A percentile compares a stretch with the other conserved stretches of the same genome.
Evolutionary conservation across 345 rosid species (phyloP).

Genomic region (Brassica juncea): DNA sequence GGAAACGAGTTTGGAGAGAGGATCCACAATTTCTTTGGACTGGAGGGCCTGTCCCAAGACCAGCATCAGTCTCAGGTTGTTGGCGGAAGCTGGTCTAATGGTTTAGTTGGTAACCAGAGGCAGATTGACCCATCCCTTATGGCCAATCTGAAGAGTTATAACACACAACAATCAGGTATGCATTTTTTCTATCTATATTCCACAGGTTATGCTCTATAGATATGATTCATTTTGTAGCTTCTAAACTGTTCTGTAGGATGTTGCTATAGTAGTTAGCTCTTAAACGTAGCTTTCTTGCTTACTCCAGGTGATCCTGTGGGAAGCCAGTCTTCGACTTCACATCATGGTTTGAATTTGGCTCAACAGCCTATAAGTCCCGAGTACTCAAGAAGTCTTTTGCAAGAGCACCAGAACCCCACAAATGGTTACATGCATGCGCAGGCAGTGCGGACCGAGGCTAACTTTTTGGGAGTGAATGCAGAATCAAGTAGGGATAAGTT

Average conservation of each 20-base stretch:
- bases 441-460: conserved; percentile 55
- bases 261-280: conserved; percentile 5
- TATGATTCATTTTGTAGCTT: background rate
- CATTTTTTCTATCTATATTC: background rate
- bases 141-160: too few species aligned
- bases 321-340: conserved; percentile 52
- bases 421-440: conserved; percentile 69
- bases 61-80: too few species aligned
- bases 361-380: too few species aligned
- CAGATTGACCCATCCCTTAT: too few species aligned
- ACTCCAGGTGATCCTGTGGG: conserved; percentile 56
- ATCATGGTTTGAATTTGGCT: conserved; percentile 39
- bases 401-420: conserved; percentile 45
- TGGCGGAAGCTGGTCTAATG: too few species aligned
- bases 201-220: background rate
- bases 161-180: too few species aligned
- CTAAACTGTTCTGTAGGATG: conserved; percentile 9
- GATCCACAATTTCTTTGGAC: too few species aligned
- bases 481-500: conserved; percentile 55
- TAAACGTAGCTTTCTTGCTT: conserved; percentile 43
- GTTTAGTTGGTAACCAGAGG: too few species aligned
- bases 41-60: too few species aligned
- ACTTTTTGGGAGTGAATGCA: conserved; percentile 61
- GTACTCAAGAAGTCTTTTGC: too few species aligned
- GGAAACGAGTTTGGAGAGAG: too few species aligned